phyloP scores from a whole-genome alignment of 1,139 yeast genomes.

The Suhomyces taliae region DNA sequence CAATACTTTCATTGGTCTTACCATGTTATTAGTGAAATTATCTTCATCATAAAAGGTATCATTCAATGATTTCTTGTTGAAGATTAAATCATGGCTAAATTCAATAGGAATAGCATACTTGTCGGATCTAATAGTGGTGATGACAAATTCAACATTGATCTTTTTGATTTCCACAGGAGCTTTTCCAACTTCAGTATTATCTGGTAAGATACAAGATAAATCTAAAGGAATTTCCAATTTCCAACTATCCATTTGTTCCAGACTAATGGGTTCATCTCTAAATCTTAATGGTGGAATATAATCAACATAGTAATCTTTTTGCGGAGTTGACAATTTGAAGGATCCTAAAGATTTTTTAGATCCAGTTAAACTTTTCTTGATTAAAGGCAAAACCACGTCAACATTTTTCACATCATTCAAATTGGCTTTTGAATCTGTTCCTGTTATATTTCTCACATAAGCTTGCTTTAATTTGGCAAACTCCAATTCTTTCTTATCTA shows the following conservation, averaged over 20 bases:
- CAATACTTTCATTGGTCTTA: constrained; percentile 22
- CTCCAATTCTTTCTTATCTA: constrained; percentile 20
- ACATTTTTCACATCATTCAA: neutral
- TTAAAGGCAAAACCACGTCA: constrained; percentile 12
- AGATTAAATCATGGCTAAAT: constrained; percentile 22
- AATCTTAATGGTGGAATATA: constrained; percentile 35
- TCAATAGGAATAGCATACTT: constrained; percentile 22
- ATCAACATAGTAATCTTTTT: constrained; percentile 23
- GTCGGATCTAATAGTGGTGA: constrained; percentile 19
- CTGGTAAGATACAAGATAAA: constrained; percentile 14
- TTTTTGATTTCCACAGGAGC: constrained; percentile 19
- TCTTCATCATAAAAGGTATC: constrained; percentile 24
- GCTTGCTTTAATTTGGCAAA: constrained; percentile 22
- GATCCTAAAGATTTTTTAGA: constrained; percentile 16
- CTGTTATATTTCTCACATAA: constrained; percentile 12
- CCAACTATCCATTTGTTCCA: constrained; percentile 24
- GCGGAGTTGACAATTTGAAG: constrained; percentile 29
- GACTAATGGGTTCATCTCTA: constrained; percentile 14
- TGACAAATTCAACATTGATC: constrained; percentile 20
- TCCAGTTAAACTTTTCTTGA: constrained; percentile 16
- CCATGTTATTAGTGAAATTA: constrained; percentile 24
- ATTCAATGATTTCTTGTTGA: constrained; percentile 13
- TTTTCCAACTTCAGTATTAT: constrained; percentile 4
- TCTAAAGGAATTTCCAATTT: constrained; percentile 32
- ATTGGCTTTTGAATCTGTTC: neutral